Base-by-base conservation (phyloP, 1,284 basidiomycete genomes). In the Puccinia novopanici region DNA sequence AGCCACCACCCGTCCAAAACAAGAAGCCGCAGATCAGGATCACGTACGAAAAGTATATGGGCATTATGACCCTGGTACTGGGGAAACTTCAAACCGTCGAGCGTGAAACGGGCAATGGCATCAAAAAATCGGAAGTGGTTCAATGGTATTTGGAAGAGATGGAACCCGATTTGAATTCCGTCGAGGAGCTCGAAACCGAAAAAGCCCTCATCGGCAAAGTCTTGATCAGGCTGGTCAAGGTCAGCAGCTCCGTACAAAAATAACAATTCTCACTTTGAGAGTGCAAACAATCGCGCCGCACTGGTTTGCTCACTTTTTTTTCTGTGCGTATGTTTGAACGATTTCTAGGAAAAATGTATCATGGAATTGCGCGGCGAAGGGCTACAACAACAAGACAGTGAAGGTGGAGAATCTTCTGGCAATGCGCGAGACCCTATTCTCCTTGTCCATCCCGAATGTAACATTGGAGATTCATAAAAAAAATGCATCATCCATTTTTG, bases 91-190 rank as follows among this genome's bases (percentile, higher is more conserved):
- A 90, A 45, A 90, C 91, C 65, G 87, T 91, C 9, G 97, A 99
- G 87, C 88, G 90, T 12, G 89, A 90, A 83, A 91, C 90, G 0
- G 91, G 91, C 34, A 89, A 87, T 67, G 95, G 95, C 13, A 87
- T 97, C 34, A 92, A 94, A 85, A 89, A 91, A 71, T 93, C 95
- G 82, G 94, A 95, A 84, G 89, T 99, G 65, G 91, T 97, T 82
- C 93, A 97, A 86, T 97, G 95, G 95, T 99, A 98, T 86, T 89
- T 99, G 75, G 95, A 99, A 87, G 87, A 90, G 82, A 92, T 90
- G 86, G 97, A 99, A 86, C 88, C 89, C 50, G 91, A 94, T 82
- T 88, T 98, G 68, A 90, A 92, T 82, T 91, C 91, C 70, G 89
- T 94, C 19, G 94, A 95, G 78, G 92, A 96, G 84, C 87, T 97